Conservation (phyloP, 257 asterid species). For the Rhazya stricta region DNA sequence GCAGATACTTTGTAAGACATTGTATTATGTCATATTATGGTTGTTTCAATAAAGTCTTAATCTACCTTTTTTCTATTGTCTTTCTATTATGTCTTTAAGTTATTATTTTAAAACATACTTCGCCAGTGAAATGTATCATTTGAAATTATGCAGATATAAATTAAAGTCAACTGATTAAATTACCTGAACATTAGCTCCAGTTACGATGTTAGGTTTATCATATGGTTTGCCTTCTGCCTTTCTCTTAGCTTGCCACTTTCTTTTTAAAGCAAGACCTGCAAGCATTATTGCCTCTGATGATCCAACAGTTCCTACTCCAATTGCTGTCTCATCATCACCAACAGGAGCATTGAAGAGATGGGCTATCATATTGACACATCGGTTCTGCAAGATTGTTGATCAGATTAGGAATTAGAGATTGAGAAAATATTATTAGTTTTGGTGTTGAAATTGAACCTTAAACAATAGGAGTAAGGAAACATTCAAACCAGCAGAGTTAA, state of each 20-base stretch:
- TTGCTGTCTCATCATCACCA: constrained; percentile 49
- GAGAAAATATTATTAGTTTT: background rate
- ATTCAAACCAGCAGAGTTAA: too few relatives aligned
- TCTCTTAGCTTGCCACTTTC: constrained; percentile 71
- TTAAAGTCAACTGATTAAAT: background rate
- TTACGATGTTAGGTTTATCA: constrained; percentile 62
- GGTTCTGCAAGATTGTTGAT: constrained; percentile 41
- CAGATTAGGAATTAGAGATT: background rate
- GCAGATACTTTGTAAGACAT: too few relatives aligned
- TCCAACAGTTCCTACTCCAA: constrained; percentile 81
- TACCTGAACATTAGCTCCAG: constrained; percentile 77
- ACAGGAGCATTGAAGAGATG: constrained; percentile 70
- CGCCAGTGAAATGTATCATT: background rate
- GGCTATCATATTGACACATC: constrained; percentile 76
- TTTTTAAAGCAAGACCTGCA: constrained; percentile 80
- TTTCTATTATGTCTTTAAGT: too few relatives aligned
- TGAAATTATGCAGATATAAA: background rate
- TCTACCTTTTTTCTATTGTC: too few relatives aligned
- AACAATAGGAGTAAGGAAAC: background rate
- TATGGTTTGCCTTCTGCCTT: constrained; percentile 53
- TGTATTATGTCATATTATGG: too few relatives aligned
- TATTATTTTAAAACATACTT: too few relatives aligned
- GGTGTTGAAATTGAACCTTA: background rate
- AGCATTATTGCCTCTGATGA: constrained; percentile 90
- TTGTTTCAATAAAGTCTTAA: too few relatives aligned